Base-by-base conservation (phyloP, 148 eudicot species). In the Agrostemma githago region DNA sequence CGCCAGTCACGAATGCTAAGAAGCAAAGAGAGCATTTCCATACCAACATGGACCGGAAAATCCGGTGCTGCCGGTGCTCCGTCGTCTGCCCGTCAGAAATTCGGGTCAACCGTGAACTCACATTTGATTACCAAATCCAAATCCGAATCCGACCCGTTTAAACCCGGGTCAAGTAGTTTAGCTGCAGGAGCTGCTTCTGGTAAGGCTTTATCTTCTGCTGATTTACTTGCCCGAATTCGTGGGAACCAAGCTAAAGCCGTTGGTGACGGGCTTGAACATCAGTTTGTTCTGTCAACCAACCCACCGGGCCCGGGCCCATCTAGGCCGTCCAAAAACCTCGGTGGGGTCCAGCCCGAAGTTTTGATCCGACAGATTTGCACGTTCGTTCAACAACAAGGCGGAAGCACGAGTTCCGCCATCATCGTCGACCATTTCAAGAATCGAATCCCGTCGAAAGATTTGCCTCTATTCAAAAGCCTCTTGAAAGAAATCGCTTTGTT, bases 51-150 rank as follows among this genome's bases (percentile, higher is more conserved):
- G 98, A 95, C 98, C 0, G 98, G 97, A 38, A 88, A 76, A 81
- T 83, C 98, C 5, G 97, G 96, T 20, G 90, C 89, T 56, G 98
- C 98, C 10, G 98, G 98, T 62, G 98, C 89, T 44, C 98, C 98
- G n/a, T 86, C 96, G 34, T 83, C 92, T 19, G 79, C 81, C 61
- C 82, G 81, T 66, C 82, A 82, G 42, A 95, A 90, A 75, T 95
- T 95, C 54, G 97, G 98, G 21, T 88, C 98, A 44, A 88, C 96
- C 1, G 83, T 92, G 64, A 95, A 82, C 78, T 72, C 93, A 60
- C 90, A 87, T 17, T 60, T 95, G 70, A 75, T 72, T 54, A 82
- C 59, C 65, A 82, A 73, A 56, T 68, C 88, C 19, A 82, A 76
- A 70, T 72, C 81, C 56, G 34, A 62, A 10, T 86, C 79, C 17